These are phyloP conservation scores for Paecilomyces sp. DNA, from an alignment of 2,329 filamentous ascomycete genomes.

Conservation along the genomic window DNA sequence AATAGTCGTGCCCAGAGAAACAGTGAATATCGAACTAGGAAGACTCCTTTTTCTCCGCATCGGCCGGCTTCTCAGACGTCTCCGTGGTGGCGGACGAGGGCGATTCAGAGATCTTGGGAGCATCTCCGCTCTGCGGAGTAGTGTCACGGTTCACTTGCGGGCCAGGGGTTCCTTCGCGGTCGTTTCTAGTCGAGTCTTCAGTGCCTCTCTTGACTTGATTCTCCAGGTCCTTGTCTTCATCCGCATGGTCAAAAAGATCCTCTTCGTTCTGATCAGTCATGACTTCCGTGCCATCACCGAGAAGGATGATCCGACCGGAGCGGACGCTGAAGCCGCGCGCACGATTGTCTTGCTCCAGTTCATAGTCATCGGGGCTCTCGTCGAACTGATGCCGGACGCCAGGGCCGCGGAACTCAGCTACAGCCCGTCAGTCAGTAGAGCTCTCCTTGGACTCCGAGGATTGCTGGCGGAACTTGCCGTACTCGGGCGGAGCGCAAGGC, in stretches of 20 bases:
- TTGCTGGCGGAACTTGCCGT: constrained; percentile 69
- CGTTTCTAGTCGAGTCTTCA: constrained; percentile 29
- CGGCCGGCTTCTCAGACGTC: constrained; percentile 13
- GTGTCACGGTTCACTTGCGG: constrained; percentile 33
- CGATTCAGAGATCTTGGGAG: constrained; percentile 27
- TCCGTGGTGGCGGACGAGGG: constrained; percentile 31
- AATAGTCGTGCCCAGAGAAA: neutral
- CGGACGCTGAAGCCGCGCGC: constrained; percentile 66
- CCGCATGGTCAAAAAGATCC: constrained; percentile 90
- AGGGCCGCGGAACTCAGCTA: constrained; percentile 79
- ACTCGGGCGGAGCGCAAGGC: constrained; percentile 97
- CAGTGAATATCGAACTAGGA: constrained; percentile 15
- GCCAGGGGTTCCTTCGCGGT: constrained; percentile 46
- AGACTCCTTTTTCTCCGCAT: constrained; percentile 18
- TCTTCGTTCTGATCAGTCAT: constrained; percentile 81
- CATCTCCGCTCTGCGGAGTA: constrained; percentile 12
- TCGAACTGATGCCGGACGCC: constrained; percentile 77
- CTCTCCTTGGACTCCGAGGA: constrained; percentile 25
- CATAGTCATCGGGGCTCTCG: constrained; percentile 59
- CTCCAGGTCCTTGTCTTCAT: constrained; percentile 75
- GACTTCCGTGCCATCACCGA: constrained; percentile 92
- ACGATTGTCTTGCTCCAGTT: constrained; percentile 41
- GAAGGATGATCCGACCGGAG: constrained; percentile 79
- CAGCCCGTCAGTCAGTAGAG: constrained; percentile 34
- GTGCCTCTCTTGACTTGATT: constrained; percentile 69